Evolutionary conservation across 2,329 filamentous ascomycete species (phyloP), one percentile per base, ranked within the genome.

Genomic region (Boeremia exigua): DNA sequence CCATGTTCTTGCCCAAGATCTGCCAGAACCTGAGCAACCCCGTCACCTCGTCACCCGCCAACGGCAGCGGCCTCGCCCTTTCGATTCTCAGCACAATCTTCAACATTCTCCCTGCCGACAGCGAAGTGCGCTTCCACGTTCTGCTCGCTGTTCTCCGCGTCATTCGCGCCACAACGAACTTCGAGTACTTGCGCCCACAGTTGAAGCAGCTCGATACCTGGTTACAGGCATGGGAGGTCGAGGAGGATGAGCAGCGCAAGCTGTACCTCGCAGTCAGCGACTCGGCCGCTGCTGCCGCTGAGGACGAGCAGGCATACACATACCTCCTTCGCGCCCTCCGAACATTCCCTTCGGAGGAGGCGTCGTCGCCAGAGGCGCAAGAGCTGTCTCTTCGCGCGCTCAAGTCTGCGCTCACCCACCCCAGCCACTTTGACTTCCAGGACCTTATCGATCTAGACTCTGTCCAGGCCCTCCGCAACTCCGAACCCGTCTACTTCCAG

Each of bases 11-110:
- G 64, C 90, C 91, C 56, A 85, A 86, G 69, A 88, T 99, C 71
- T 98, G 95, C 86, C 84, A 88, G 71, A 94, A 96, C 80, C 90
- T 99, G 73, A 72, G 71, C 59, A 89, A 91, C 76, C 94, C 95
- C 62, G 87, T 98, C 74, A 86, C 88, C 59, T 91, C 90, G 59
- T 96, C 94, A 46, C 90, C 92, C 49, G 82, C 88, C 67, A 93
- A 96, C 80, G 92, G 93, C 67, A 84, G 89, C 60, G 89, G 90
- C 45, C 86, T 99, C 63, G 92, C 92, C 62, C 88, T 98, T 67
- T 92, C 92, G 65, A 90, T 95, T 68, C 86, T 99, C 67, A 92
- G 91, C 73, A 97, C 93, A 69, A 87, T 99, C 73, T 99, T 98
- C 88, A 99, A 99, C 84, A 89, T 96, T 85, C 98, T 66, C 80